phyloP scores from a whole-genome alignment of 2,329 filamentous ascomycete genomes.

The Claviceps sp. region DNA sequence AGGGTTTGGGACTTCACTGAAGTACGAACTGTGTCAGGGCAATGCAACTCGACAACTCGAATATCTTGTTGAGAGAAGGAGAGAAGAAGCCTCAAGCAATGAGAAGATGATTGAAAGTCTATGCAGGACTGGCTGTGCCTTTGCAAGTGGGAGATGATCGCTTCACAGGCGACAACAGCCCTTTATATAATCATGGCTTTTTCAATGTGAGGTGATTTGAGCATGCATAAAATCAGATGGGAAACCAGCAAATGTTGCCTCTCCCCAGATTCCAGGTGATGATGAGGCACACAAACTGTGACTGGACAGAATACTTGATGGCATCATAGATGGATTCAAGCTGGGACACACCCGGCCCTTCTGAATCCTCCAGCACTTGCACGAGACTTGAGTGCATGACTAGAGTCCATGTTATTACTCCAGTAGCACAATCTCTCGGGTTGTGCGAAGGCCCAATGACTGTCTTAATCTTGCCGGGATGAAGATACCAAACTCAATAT shows the following conservation, averaged over 20 bases:
- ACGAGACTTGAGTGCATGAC: slow-evolving; percentile 7
- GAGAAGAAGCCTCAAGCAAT: neutral
- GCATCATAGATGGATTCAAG: neutral
- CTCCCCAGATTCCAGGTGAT: neutral
- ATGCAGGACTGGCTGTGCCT: neutral
- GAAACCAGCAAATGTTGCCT: neutral
- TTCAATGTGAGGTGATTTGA: neutral
- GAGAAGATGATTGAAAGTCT: neutral
- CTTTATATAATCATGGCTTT: neutral
- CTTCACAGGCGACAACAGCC: neutral
- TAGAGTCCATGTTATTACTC: neutral
- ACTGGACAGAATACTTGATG: neutral
- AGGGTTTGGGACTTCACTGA: neutral
- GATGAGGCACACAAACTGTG: neutral
- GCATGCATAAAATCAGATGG: neutral
- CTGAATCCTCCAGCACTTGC: slow-evolving; percentile 3
- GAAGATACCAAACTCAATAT: neutral
- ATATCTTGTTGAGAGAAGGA: neutral
- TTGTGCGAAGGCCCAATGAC: neutral
- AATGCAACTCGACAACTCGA: neutral
- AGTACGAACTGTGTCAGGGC: neutral
- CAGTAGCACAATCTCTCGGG: neutral
- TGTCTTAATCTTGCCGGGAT: neutral
- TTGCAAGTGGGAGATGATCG: neutral
- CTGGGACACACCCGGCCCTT: slow-evolving; percentile 1